Base-by-base conservation (phyloP, 2,329 filamentous ascomycete species). In the Exophiala lecanii-corni region DNA sequence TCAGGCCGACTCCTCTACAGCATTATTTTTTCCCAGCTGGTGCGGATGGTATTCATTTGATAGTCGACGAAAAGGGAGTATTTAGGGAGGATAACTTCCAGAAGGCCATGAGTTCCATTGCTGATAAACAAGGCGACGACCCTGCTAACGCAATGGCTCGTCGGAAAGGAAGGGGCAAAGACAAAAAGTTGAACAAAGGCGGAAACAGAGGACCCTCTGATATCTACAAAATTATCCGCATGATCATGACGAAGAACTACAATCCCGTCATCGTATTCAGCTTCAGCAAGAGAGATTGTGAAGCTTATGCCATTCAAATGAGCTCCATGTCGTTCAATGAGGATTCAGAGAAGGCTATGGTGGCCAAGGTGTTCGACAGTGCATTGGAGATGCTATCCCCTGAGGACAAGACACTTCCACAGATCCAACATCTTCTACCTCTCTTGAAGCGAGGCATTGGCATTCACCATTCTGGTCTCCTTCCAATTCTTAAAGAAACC, bases 241-340 rank as follows among this genome's bases (percentile, higher is more conserved):
- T 98, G 92, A 94, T 97, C 56, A 94, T 98, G 83, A 77, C 87
- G 68, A 95, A 89, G 71, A 92, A 86, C 62, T 94, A 92, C 68
- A 96, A 98, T 59, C 92, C 92, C 0, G 92, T 97, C 57, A 98
- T 98, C 62, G 89, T 98, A 28, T 98, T 98, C 78, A 97, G 91
- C 67, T 98, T 98, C 71, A 96, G 89, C 75, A 98, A 98, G 72
- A 79, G 91, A 54, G 91, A 97, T 59, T 96, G 91, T 62, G 92
- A 98, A 68, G 81, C 82, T 50, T 82, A 92, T 64, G 92, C 92
- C 2, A 72, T 98, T 35, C 79, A 88, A 55, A 89, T 96, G 70
- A 91, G 82, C 39, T 78, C 80, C 48, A 78, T 97, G 59, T 82
- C 86, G 35, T 96, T 98, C 76, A 98, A 98, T 68, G 89, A 95